Percentiles rank a stretch among this genome's conserved stretches.
Conservation (phyloP, 441 rosid genomes). For the Adansonia grandidieri region DNA sequence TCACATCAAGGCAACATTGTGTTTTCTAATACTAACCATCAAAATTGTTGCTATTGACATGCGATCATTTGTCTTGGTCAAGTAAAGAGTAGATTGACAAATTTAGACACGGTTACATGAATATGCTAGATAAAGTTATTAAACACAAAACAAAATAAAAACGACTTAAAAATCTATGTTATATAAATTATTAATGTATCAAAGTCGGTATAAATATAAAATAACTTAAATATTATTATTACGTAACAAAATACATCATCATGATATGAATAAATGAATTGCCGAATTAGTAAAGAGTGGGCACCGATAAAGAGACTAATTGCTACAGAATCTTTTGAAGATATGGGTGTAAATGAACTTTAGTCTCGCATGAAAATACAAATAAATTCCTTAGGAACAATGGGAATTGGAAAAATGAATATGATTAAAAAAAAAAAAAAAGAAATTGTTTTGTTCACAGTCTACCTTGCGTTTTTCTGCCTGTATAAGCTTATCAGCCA, state of each 20-base stretch:
- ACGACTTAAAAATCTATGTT: too few relatives aligned
- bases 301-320: not conserved
- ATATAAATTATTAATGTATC: too few relatives aligned
- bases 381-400: not conserved
- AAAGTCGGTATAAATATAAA: too few relatives aligned
- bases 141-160: too few relatives aligned
- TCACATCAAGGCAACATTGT: not conserved
- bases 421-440: not conserved
- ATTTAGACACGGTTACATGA: too few relatives aligned
- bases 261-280: too few relatives aligned
- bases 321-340: not conserved
- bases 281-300: not conserved
- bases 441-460: not conserved
- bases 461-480: constrained; percentile 84
- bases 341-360: not conserved
- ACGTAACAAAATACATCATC: too few relatives aligned
- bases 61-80: not conserved
- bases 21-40: not conserved
- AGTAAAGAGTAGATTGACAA: not conserved
- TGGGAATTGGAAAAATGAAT: not conserved
- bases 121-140: too few relatives aligned
- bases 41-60: not conserved
- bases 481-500: constrained; percentile 80
- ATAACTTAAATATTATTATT: too few relatives aligned
- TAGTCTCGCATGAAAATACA: not conserved